phyloP scores from a whole-genome alignment of 768 basidiomycete genomes.

The Mycena venus region DNA sequence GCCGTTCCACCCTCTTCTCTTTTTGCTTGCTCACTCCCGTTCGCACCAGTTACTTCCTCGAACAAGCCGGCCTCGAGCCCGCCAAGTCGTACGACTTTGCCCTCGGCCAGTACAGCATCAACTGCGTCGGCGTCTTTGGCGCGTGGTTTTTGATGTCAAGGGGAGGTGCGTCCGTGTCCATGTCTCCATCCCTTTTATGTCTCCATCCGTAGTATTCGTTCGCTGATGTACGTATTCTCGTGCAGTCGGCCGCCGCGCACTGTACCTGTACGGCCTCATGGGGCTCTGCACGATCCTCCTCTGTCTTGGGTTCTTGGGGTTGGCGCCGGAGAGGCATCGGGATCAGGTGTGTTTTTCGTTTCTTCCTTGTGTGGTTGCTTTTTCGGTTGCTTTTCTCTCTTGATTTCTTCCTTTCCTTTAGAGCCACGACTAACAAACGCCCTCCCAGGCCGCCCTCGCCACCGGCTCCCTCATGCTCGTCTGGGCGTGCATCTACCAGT shows the following conservation, averaged over 20 bases:
- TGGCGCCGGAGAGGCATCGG: slow-evolving; percentile 23
- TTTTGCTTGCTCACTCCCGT: not conserved
- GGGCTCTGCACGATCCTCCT: slow-evolving; percentile 33
- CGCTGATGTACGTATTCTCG: too few relatives aligned
- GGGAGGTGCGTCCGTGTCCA: not conserved
- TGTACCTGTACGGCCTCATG: slow-evolving; percentile 34
- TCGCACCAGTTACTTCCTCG: slow-evolving; percentile 47
- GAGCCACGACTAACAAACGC: too few relatives aligned
- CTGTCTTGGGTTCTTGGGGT: slow-evolving; percentile 28
- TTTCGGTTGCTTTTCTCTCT: not conserved
- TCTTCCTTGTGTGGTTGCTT: not conserved
- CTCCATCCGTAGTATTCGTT: too few relatives aligned
- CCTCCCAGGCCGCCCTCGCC: slow-evolving; percentile 21
- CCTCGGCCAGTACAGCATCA: slow-evolving; percentile 35
- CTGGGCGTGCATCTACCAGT: slow-evolving; percentile 36
- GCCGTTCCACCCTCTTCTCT: not conserved
- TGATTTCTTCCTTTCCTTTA: too few relatives aligned
- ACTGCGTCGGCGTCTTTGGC: slow-evolving; percentile 35
- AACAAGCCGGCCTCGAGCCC: slow-evolving; percentile 47
- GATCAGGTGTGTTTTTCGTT: slow-evolving; percentile 18
- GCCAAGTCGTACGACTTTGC: slow-evolving; percentile 48
- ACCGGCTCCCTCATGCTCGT: slow-evolving; percentile 35
- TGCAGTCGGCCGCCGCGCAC: slow-evolving; percentile 27
- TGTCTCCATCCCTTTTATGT: too few relatives aligned
- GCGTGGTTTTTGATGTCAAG: slow-evolving; percentile 36